A percentile compares a stretch with the other conserved stretches of the same genome.
Conservation (phyloP, 176 grass and related monocot genomes). For the Lolium rigidum region DNA sequence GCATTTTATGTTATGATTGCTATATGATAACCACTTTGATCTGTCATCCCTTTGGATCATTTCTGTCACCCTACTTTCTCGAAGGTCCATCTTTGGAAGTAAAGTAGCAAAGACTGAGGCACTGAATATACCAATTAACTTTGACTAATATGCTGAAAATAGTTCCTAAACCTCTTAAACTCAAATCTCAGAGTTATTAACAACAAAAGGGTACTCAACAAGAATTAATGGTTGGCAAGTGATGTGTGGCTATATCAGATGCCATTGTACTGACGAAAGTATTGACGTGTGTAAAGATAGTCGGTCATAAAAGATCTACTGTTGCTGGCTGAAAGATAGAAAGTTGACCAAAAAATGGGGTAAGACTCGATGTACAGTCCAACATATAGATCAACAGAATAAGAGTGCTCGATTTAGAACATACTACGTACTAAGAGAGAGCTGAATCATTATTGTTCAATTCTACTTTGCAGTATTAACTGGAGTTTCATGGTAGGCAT, state of each 20-base stretch:
- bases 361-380: neutral
- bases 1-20: neutral
- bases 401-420: neutral
- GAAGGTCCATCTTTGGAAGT: neutral
- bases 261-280: too few relatives aligned
- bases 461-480: neutral
- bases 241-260: too few relatives aligned
- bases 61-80: neutral
- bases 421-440: neutral
- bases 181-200: neutral
- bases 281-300: neutral
- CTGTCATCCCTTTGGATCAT: neutral
- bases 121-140: neutral
- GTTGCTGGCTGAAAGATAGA: neutral
- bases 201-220: neutral
- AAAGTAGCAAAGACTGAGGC: neutral
- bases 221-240: neutral
- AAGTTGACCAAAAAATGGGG: neutral
- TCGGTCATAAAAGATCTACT: neutral
- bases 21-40: neutral
- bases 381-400: neutral
- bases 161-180: neutral
- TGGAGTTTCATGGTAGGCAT: neutral
- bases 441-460: neutral
- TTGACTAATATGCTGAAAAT: neutral